Evolutionary conservation across 2,329 filamentous ascomycete species (phyloP), one percentile per base, ranked within the genome.

Genomic region (Fusarium torreyae): DNA sequence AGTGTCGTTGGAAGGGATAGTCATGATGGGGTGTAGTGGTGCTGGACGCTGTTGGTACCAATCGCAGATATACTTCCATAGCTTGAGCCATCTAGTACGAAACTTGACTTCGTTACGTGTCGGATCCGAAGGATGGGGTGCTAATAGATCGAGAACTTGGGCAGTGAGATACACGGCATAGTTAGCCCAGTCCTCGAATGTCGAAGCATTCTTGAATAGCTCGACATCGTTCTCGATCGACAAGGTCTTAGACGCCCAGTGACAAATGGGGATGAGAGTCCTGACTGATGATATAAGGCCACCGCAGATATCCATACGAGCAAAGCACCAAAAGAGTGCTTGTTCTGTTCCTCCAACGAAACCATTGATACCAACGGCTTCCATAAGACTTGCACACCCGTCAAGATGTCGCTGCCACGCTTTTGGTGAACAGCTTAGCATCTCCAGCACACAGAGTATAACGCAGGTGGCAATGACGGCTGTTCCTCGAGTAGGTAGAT

Each of bases 291-390:
- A 85, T 9, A 87, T 85, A 7, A 87, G 77, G 0, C 83, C 84
- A n/a, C 85, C 84, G 55, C 83, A 86, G 24, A 86, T 81, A 66
- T 86, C 84, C 84, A 87, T 87, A 9, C 84, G 79, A 0, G 84
- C 84, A 74, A 86, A 87, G 57, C 83, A 86, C 85, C 85, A 87
- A 60, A 87, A 87, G 0, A 87, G 74, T 3, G 85, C 84, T 68
- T 86, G 81, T 17, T 85, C 79, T 4, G 85, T 77, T 5, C 83
- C 83, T 0, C 83, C 84, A 0, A 81, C 81, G 61, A 86, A 85
- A 0, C 85, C 85, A 64, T 85, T 83, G 40, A 86, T 84, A 1
- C 81, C 83, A 5, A 83, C 81, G 0, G 85, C 81, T 66, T 85
- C 80, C 66, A 87, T 83, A 0, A 87, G 74, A 51, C 81, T 82